Base-by-base conservation (phyloP, 108 stramenopile species). In the Pseudonitzschia multiseries region DNA sequence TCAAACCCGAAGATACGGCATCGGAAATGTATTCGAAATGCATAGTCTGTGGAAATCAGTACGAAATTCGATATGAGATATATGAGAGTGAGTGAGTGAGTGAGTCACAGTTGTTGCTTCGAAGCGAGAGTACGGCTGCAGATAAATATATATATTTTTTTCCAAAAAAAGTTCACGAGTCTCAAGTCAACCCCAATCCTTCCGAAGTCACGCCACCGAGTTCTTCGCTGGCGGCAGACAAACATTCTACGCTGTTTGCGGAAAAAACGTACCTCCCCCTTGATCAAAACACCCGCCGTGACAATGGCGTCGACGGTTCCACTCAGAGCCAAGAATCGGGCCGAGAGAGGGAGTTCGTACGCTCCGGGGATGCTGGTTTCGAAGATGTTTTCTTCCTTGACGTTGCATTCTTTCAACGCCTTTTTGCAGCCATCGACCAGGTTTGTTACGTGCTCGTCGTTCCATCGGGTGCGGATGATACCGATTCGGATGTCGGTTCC, bases 11-110 rank as follows among this genome's bases (percentile, higher is more conserved):
- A 51, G 95, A 72, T 14, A 94, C 95, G 51, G 97, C 88, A 32
- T 96, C 95, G 61, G 91, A 83, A 80, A 99, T 99, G 83, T 98
- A 98, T 87, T 99, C 99, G 76, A 98, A 99, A 76, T 99, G 99
- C 83, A 93, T 86, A 27, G 99, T 99, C 26, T 79, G 29, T 31
- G 2, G 62, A 20, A 10, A 9, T 42, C 8, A 6, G 42, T 42
- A n/a, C n/a, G n/a, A n/a, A n/a, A n/a, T n/a, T n/a, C n/a, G n/a
- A n/a, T n/a, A n/a, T n/a, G n/a, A n/a, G n/a, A n/a, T n/a, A n/a
- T n/a, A n/a, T n/a, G n/a, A n/a, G 8, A 42, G 42, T 42, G 42
- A 10, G 42, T 42, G 42, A 42, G 42, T 42, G 42, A 42, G 36
- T 36, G 36, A 36, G 36, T 6, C 4, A 36, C 4, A 36, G 36